phyloP scores from a whole-genome alignment of 2,329 filamentous ascomycete species.

The Sporothrix curviconia region DNA sequence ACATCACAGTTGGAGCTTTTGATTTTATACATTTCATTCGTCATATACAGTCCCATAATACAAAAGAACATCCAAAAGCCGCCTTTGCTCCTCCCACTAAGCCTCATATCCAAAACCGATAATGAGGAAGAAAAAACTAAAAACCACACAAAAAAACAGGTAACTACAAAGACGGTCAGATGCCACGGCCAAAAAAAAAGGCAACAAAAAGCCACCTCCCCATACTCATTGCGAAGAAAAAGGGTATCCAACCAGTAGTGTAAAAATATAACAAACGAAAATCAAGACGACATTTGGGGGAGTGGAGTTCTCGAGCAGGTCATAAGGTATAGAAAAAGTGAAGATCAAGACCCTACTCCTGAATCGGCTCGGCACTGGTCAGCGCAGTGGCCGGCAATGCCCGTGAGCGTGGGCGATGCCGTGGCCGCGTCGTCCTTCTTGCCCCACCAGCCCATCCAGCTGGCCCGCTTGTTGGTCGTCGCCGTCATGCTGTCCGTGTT shows the following conservation, averaged over 20 bases:
- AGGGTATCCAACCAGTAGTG: conserved; percentile 9
- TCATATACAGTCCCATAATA: conserved; percentile 2
- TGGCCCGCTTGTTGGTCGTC: conserved; percentile 50
- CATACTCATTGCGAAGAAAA: background rate
- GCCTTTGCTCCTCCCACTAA: background rate
- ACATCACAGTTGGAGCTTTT: too few relatives aligned
- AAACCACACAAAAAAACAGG: background rate
- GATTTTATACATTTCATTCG: background rate
- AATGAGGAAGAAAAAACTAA: background rate
- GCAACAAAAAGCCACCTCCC: background rate
- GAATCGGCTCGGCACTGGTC: conserved; percentile 13
- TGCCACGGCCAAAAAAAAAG: too few relatives aligned
- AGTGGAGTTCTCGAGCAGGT: too few relatives aligned
- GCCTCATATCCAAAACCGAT: background rate
- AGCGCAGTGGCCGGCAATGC: background rate
- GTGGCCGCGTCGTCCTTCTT: conserved; percentile 40
- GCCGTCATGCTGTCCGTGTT: conserved; percentile 46
- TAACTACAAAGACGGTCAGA: background rate
- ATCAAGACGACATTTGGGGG: background rate
- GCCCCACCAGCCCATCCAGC: conserved; percentile 58
- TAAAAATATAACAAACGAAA: background rate
- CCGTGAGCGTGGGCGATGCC: background rate
- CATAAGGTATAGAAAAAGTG: background rate
- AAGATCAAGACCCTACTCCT: conserved; percentile 11
- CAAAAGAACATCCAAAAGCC: background rate